These are phyloP conservation scores for Candida maesae DNA, from an alignment of 805 yeast genomes.

Conservation along the genomic window DNA sequence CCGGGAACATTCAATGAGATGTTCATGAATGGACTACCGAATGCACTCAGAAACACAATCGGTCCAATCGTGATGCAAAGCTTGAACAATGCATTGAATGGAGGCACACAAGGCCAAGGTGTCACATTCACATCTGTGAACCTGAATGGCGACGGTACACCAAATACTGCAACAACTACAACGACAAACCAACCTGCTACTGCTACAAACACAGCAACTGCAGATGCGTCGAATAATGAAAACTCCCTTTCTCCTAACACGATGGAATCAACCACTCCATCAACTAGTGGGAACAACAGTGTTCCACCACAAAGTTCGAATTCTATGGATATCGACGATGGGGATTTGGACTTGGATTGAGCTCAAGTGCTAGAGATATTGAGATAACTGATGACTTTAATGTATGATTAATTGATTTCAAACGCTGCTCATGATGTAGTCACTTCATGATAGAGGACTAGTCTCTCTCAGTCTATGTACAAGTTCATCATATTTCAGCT, in stretches of 20 bases:
- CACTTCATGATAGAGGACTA: too few species aligned
- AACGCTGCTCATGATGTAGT: too few species aligned
- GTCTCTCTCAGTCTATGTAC: too few species aligned
- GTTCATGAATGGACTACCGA: conserved; percentile 12
- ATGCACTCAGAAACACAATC: conserved; percentile 10
- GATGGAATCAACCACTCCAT: too few species aligned
- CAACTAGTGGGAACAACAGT: background rate
- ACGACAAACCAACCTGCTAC: background rate
- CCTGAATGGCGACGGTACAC: conserved; percentile 1
- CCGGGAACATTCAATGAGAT: conserved; percentile 5
- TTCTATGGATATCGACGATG: background rate
- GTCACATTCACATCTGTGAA: conserved; percentile 13
- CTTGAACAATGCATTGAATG: conserved; percentile 13
- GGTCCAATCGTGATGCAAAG: conserved; percentile 14
- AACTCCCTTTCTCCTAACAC: background rate
- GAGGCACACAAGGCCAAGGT: conserved; percentile 13
- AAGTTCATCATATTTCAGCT: too few species aligned
- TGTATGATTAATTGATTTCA: too few species aligned
- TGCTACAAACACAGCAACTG: background rate
- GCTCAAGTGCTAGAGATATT: too few species aligned
- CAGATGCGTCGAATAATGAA: too few species aligned
- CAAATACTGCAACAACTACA: background rate
- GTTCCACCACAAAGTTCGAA: background rate
- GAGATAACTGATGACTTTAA: background rate
- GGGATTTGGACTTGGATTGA: background rate